Evolutionary conservation across 2,329 filamentous ascomycete species (phyloP), one percentile per base, ranked within the genome.

Genomic region (Aspergillus fructus): DNA sequence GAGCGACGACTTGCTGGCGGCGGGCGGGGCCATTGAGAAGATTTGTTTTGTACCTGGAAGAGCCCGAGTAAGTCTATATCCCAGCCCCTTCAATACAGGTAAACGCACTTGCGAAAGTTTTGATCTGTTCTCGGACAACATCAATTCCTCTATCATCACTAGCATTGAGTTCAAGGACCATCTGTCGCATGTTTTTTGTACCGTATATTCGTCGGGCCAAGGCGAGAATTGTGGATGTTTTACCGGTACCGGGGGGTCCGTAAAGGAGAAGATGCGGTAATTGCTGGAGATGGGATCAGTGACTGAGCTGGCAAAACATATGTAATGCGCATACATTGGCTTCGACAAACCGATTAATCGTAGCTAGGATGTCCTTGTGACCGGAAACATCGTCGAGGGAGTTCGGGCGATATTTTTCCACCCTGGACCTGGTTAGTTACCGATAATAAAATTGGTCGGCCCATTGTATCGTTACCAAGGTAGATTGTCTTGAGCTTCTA

Each of bases 91-190:
- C 39, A 52, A 23, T 33, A 33, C 43, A 30, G 49, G 30, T 51
- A 1, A 27, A 74, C 69, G 51, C 52, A 78, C 90, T 96, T 41
- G 91, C 93, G 78, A 99, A 99, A 0, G 94, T 99, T 83, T 97
- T 99, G 84, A 99, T 99, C 77, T 99, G 94, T 78, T 99, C 94
- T 64, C 93, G 86, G 56, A 99, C 94, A 2, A 99, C 94, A 64
- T 99, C 94, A 74, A 99, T 99, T 70, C 94, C 94, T 76, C 94
- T 85, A 74, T 99, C 94, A 72, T 99, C 94, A 49, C 92, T 96
- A 41, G 94, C 94, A 73, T 99, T 99, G 64, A 99, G 85, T 77
- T 99, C 94, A 34, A 99, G 85, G 17, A 99, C 94, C 92, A 99
- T 97, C 76, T 99, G 94, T 17, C 93, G 88, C 87, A 97, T 89